Conservation (phyloP, 2,329 filamentous ascomycete genomes). For the Annulohypoxylon truncatum region DNA sequence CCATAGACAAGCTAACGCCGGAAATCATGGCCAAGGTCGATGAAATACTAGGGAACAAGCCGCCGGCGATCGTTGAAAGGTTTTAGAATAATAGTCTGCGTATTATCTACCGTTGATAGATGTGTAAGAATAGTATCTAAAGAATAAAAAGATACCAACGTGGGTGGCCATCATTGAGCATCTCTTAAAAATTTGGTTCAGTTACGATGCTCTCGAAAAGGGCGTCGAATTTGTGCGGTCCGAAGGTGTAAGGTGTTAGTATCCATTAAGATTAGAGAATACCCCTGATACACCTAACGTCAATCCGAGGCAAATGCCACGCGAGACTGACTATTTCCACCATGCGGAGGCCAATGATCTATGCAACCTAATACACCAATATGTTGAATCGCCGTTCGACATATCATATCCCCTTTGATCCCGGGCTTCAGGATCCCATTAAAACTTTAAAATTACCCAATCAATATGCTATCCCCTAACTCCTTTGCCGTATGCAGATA, state of each 20-base stretch:
- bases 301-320: slow-evolving; percentile 3
- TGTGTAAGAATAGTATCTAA: neutral
- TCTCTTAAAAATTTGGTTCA: neutral
- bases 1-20: slow-evolving; percentile 67
- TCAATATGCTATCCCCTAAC: slow-evolving; percentile 24
- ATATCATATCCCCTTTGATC: slow-evolving; percentile 15
- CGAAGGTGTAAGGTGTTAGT: neutral
- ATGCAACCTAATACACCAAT: slow-evolving; percentile 14
- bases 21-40: slow-evolving; percentile 72
- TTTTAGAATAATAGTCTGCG: slow-evolving; percentile 41
- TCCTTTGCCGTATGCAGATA: slow-evolving; percentile 20
- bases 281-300: slow-evolving; percentile 14
- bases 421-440: neutral
- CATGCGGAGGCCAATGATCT: slow-evolving; percentile 19
- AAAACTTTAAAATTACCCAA: neutral
- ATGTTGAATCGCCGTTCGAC: slow-evolving; percentile 8
- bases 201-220: neutral
- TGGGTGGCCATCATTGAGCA: neutral
- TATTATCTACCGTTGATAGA: neutral
- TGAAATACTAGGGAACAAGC: slow-evolving; percentile 68
- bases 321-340: slow-evolving; percentile 4
- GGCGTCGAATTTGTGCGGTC: neutral
- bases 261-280: slow-evolving; percentile 19
- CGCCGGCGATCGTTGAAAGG: slow-evolving; percentile 55
- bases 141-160: neutral